These are phyloP conservation scores for Aspergillus funiculosus DNA, from an alignment of 495 filamentous ascomycete species.

Conservation along the genomic window DNA sequence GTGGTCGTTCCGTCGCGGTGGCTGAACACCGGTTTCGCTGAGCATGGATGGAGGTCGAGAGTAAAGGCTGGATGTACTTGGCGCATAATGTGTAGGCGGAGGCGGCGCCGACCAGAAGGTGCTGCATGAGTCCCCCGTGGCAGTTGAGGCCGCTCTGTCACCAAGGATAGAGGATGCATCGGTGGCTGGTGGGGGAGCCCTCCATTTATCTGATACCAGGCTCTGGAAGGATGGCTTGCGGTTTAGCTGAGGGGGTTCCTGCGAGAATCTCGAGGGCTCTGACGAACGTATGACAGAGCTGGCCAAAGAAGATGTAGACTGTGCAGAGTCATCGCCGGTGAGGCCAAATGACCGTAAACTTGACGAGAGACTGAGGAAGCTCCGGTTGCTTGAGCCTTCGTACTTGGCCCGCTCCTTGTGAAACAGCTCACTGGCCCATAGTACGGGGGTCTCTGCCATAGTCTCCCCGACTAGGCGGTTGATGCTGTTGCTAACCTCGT, in stretches of 20 bases:
- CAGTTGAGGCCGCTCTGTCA: slow-evolving; percentile 42
- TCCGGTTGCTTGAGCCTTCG: slow-evolving; percentile 54
- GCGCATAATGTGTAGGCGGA: slow-evolving; percentile 55
- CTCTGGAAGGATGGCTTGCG: slow-evolving; percentile 53
- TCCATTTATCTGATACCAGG: slow-evolving; percentile 61
- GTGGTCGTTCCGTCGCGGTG: slow-evolving; percentile 32
- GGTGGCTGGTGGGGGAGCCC: slow-evolving; percentile 43
- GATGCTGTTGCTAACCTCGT: slow-evolving; percentile 83
- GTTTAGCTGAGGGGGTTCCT: slow-evolving; percentile 35
- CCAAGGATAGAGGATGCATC: slow-evolving; percentile 55
- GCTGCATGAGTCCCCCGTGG: slow-evolving; percentile 69
- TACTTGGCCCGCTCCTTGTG: slow-evolving; percentile 69
- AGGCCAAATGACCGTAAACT: slow-evolving; percentile 46
- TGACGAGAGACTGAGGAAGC: slow-evolving; percentile 42
- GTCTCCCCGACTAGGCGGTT: slow-evolving; percentile 81
- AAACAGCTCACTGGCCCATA: slow-evolving; percentile 91
- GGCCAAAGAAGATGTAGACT: slow-evolving; percentile 25
- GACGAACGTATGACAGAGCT: slow-evolving; percentile 31
- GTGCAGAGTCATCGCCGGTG: slow-evolving; percentile 45
- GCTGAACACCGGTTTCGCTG: slow-evolving; percentile 33
- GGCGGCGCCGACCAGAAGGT: slow-evolving; percentile 85
- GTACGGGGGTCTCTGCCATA: slow-evolving; percentile 77
- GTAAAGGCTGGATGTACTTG: slow-evolving; percentile 52
- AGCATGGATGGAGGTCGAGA: slow-evolving; percentile 43
- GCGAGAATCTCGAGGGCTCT: slow-evolving; percentile 38